Conservation (phyloP, 1,284 basidiomycete species). For the Filobasidium uniguttulatum region DNA sequence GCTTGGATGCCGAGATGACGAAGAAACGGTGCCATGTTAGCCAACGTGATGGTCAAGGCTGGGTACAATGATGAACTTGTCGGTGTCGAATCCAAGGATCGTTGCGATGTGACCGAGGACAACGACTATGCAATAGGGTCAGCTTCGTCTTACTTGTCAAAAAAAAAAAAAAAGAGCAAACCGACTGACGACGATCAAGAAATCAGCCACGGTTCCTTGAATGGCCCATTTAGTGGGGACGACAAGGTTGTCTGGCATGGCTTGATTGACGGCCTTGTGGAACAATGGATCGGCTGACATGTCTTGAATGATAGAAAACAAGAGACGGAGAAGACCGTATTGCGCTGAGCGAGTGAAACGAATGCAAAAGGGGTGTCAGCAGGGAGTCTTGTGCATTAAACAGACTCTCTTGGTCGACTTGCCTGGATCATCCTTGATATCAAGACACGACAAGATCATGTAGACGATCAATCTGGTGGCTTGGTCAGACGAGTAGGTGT, state of each 20-base stretch:
- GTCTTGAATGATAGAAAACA: slow-evolving; percentile 84
- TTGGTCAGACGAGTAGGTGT: slow-evolving; percentile 63
- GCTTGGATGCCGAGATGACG: slow-evolving; percentile 65
- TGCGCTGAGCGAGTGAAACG: slow-evolving; percentile 46
- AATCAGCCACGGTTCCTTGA: slow-evolving; percentile 64
- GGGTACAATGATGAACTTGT: too few species aligned
- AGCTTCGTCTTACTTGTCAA: background rate
- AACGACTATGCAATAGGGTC: slow-evolving; percentile 47
- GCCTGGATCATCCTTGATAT: slow-evolving; percentile 83
- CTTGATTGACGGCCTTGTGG: slow-evolving; percentile 48
- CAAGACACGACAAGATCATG: slow-evolving; percentile 62
- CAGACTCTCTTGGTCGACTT: slow-evolving; percentile 25
- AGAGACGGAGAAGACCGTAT: slow-evolving; percentile 74
- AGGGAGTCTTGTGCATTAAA: slow-evolving; percentile 16
- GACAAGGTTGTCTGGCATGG: slow-evolving; percentile 40
- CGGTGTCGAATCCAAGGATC: slow-evolving; percentile 68
- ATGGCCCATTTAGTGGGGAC: slow-evolving; percentile 61
- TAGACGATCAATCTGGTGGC: slow-evolving; percentile 60
- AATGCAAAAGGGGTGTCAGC: slow-evolving; percentile 15
- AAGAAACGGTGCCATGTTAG: slow-evolving; percentile 76
- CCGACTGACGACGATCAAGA: slow-evolving; percentile 61
- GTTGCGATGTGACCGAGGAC: slow-evolving; percentile 80
- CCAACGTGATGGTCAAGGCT: slow-evolving; percentile 74
- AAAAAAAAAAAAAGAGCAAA: background rate
- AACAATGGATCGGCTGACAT: slow-evolving; percentile 72